phyloP scores from a whole-genome alignment of 805 yeast genomes.

The Saccharomycopsis olivae region DNA sequence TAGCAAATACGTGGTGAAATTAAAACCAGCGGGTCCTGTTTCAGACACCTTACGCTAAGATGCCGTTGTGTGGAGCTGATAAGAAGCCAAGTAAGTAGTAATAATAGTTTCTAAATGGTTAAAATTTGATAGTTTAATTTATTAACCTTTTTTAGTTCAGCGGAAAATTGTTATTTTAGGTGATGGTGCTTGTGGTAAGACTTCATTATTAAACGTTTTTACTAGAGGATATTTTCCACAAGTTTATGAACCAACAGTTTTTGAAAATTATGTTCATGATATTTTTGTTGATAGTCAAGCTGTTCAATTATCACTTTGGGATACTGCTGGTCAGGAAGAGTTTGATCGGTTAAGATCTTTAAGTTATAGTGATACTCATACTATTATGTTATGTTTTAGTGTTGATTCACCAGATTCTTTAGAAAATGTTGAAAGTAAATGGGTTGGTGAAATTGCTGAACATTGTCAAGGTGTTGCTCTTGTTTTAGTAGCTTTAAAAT shows the following conservation, averaged over 20 bases:
- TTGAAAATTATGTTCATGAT: slow-evolving; percentile 95
- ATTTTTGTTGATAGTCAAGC: slow-evolving; percentile 92
- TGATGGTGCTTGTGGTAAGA: slow-evolving; percentile 98
- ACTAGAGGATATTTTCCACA: slow-evolving; percentile 97
- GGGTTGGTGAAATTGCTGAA: slow-evolving; percentile 96
- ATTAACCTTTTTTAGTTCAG: slow-evolving; percentile 39
- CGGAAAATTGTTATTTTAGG: slow-evolving; percentile 92
- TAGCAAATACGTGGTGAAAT: too few species aligned
- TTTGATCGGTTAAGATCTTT: slow-evolving; percentile 88
- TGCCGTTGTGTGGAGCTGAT: slow-evolving; percentile 36
- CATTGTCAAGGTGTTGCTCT: slow-evolving; percentile 95
- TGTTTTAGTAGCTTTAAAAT: slow-evolving; percentile 87
- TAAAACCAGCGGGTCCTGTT: too few species aligned
- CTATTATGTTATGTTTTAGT: slow-evolving; percentile 92
- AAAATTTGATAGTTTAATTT: not conserved
- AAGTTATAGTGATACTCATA: slow-evolving; percentile 91
- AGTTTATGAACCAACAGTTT: slow-evolving; percentile 96
- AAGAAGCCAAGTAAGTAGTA: slow-evolving; percentile 32
- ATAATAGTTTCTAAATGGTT: not conserved
- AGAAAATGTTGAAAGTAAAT: slow-evolving; percentile 88
- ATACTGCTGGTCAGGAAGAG: slow-evolving; percentile 98
- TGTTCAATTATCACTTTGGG: slow-evolving; percentile 91
- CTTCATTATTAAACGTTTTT: slow-evolving; percentile 87
- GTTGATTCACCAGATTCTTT: slow-evolving; percentile 91
- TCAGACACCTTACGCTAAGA: too few species aligned